These are phyloP conservation scores for Boletus mariae DNA, from an alignment of 1,284 basidiomycete species.

Conservation along the genomic window DNA sequence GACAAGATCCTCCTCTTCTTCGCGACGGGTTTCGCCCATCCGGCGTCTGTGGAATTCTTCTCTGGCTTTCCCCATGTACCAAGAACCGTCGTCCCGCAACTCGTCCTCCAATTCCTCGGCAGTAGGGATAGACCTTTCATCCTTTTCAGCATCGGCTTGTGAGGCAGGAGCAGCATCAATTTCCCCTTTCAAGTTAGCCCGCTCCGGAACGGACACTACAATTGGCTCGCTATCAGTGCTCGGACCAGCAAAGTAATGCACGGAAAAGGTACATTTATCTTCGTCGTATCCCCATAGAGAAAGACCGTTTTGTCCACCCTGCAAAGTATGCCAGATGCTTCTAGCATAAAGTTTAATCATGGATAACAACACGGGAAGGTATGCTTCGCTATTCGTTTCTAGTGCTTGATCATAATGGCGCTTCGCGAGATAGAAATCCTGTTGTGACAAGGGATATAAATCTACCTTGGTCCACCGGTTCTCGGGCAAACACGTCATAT, in stretches of 20 bases:
- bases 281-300: conserved; percentile 56
- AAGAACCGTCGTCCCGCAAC: conserved; percentile 53
- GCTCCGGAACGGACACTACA: conserved; percentile 27
- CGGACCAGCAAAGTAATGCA: background rate
- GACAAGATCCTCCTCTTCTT: conserved; percentile 67
- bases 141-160: conserved; percentile 8
- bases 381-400: conserved; percentile 85
- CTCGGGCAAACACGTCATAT: conserved; percentile 3
- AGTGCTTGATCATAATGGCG: conserved; percentile 90
- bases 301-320: conserved; percentile 63
- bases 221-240: conserved; percentile 10
- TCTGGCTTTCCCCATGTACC: conserved; percentile 77
- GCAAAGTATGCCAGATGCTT: conserved; percentile 80
- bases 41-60: conserved; percentile 65
- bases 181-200: conserved; percentile 20
- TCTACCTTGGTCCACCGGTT: background rate
- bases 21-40: conserved; percentile 38
- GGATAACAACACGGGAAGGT: conserved; percentile 82
- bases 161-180: conserved; percentile 26
- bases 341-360: conserved; percentile 80
- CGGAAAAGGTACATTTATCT: conserved; percentile 36
- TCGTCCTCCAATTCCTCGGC: conserved; percentile 26
- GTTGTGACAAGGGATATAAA: background rate
- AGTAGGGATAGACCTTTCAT: conserved; percentile 25
- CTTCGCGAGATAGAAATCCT: conserved; percentile 97